Percentiles rank a stretch among this genome's conserved stretches.
These are phyloP conservation scores for Penicillium psychrofluorescens DNA, from an alignment of 495 filamentous ascomycete genomes.

Conservation along the genomic window DNA sequence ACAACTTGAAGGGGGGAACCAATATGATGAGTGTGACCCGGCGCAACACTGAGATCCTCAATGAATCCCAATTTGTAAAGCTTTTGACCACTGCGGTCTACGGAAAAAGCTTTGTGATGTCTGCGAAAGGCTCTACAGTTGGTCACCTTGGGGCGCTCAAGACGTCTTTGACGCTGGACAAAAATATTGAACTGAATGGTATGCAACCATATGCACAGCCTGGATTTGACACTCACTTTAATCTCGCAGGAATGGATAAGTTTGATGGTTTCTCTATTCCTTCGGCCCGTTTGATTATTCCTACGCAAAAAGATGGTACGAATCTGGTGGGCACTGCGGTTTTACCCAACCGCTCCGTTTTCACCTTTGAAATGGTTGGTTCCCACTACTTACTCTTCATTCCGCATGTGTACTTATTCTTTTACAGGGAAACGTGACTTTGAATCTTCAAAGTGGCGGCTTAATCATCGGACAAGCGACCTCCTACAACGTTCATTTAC, in stretches of 20 bases:
- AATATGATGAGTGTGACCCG: constrained; percentile 24
- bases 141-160: constrained; percentile 31
- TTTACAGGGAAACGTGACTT: constrained; percentile 32
- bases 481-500: constrained; percentile 30
- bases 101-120: constrained; percentile 22
- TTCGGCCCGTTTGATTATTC: constrained; percentile 29
- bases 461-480: constrained; percentile 32
- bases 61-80: constrained; percentile 28
- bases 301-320: constrained; percentile 28
- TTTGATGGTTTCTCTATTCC: constrained; percentile 36
- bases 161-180: constrained; percentile 26
- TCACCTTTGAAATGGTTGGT: constrained; percentile 35
- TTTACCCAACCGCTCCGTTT: constrained; percentile 38
- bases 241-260: constrained; percentile 26
- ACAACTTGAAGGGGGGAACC: constrained; percentile 30
- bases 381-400: background rate
- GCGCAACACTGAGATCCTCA: constrained; percentile 27
- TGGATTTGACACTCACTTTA: background rate
- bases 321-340: constrained; percentile 22
- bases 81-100: constrained; percentile 33
- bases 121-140: constrained; percentile 23
- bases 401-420: no score
- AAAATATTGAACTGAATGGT: constrained; percentile 29
- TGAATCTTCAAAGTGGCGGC: constrained; percentile 32
- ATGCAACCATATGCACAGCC: background rate